These are phyloP conservation scores for Eremothecium sinecaudum DNA, from an alignment of 1,139 yeast genomes.

Conservation along the genomic window DNA sequence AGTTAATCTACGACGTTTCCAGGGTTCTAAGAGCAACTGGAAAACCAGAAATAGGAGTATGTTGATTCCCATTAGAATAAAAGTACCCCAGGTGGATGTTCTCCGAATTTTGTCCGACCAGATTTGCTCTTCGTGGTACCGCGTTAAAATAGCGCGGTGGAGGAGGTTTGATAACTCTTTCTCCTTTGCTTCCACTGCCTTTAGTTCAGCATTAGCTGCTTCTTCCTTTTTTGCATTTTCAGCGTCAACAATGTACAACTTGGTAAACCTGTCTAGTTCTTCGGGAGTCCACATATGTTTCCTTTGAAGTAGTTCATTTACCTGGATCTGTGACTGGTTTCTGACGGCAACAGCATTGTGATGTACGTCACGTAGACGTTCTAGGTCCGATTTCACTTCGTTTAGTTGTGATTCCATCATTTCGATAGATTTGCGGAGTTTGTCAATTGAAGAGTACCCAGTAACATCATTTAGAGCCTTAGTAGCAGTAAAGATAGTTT, in stretches of 20 bases:
- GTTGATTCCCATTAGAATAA: slow-evolving; percentile 82
- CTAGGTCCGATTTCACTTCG: slow-evolving; percentile 42
- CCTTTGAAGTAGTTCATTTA: slow-evolving; percentile 79
- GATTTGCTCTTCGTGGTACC: slow-evolving; percentile 94
- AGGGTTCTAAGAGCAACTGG: slow-evolving; percentile 85
- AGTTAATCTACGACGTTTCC: slow-evolving; percentile 77
- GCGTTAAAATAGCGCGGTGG: slow-evolving; percentile 67
- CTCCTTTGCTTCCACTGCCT: slow-evolving; percentile 50
- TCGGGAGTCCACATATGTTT: slow-evolving; percentile 70
- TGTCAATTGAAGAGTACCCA: slow-evolving; percentile 78
- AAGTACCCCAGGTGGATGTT: slow-evolving; percentile 96
- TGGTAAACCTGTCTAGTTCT: slow-evolving; percentile 80
- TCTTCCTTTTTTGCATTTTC: slow-evolving; percentile 55
- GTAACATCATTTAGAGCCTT: slow-evolving; percentile 80
- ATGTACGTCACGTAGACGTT: slow-evolving; percentile 44
- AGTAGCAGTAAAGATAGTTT: slow-evolving; percentile 60
- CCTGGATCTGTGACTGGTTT: slow-evolving; percentile 68
- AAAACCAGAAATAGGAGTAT: slow-evolving; percentile 67
- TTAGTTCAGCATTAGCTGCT: slow-evolving; percentile 42
- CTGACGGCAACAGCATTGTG: slow-evolving; percentile 56
- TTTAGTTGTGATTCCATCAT: slow-evolving; percentile 41
- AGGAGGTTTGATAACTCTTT: slow-evolving; percentile 64
- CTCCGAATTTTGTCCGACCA: slow-evolving; percentile 96
- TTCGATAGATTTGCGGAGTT: slow-evolving; percentile 54
- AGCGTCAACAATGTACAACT: slow-evolving; percentile 73